Base-by-base conservation (phyloP, 805 yeast genomes). In the Wickerhamiella azyma region DNA sequence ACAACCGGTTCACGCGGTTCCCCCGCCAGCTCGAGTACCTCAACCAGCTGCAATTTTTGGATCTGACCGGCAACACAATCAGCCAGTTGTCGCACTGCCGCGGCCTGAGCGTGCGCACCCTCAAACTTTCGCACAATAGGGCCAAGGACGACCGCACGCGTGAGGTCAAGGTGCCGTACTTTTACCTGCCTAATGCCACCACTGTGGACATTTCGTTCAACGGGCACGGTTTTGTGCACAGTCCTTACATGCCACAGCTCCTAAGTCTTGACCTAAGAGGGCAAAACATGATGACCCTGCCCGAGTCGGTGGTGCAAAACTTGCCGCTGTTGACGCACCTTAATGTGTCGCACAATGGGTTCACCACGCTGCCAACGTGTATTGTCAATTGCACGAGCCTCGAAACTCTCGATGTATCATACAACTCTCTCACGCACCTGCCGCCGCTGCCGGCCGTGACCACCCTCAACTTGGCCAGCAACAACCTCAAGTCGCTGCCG, bases 111-210 rank as follows among this genome's bases (percentile, higher is more conserved):
- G 45, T 36, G 18, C 10, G 36, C 7, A 42, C 45, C 7, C n/a
- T 42, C 13, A 36, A 35, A 26, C 35, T 39, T 13, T 24, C 16
- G 9, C 19, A 14, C 26, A 13, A 67, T 88, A 36, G 82, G 80
- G 56, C 67, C 86, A 41, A 86, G 82, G 58, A 75, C 81, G 58
- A 88, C 86, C 59, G 96, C 96, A 5, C 75, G 86, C 46, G 85
- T 95, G 0, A 71, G 74, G 48, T 35, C 21, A 35, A 36, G 38
- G 40, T 38, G 18, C 45, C 45, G 2, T 42, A 35, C 28, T 26
- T 42, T 26, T 36, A 42, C 29, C 17, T 37, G 30, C 46, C 46
- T 2, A 43, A 33, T 18, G 2, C 37, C 14, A n/a, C 33, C 3
- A 28, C 13, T 13, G 38, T 26, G n/a, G 37, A 37, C 11, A 21